Evolutionary conservation across 345 rosid species (phyloP), one percentile per base, ranked within the genome.

Genomic region (Sonneratia alba): DNA sequence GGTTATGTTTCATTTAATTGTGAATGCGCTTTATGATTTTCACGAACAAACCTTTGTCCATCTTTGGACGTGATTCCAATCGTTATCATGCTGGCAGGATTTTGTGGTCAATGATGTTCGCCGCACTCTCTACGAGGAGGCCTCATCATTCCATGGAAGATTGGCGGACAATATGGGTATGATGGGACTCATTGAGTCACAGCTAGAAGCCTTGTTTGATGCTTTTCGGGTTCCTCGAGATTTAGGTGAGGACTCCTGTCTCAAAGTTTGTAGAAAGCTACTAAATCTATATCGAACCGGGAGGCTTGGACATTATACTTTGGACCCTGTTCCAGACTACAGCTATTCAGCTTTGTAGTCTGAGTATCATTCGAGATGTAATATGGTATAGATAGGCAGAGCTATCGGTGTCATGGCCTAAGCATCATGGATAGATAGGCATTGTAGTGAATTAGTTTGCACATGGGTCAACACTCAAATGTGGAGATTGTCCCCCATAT

Each of bases 271-370:
- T 62, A 68, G 74, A 22, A 92, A 87, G 85, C 67, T 92, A 72
- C 77, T 90, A 65, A 87, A 88, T 82, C 75, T 92, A n/a, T 90
- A 76, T 70, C 90, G 91, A 27, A 90, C 89, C n/a, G 97, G 94
- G 69, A 85, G 96, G 81, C 87, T 92, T 48, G 97, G 92, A 61
- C 96, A 82, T 71, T 85, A 84, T 77, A 87, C 88, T 7, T 51
- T 93, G 68, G 98, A 93, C 69, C 67, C 71, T 67, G 73, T 80
- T 75, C 77, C 88, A 21, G 42, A 70, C 24, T 24, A 71, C 14
- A 13, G 38, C 37, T 13, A 13, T 5, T 27, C 9, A 18, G 32
- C 13, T 62, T 62, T 14, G 6, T 62, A 27, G 38, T 27, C 32
- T 53, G 7, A 53, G 22, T 7, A 18, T 53, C n/a, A 53, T 18